A percentile compares a stretch with the other conserved stretches of the same genome.
Evolutionary conservation across 257 asterid genomes (phyloP).

Genomic region (Euphrasia confusa): DNA sequence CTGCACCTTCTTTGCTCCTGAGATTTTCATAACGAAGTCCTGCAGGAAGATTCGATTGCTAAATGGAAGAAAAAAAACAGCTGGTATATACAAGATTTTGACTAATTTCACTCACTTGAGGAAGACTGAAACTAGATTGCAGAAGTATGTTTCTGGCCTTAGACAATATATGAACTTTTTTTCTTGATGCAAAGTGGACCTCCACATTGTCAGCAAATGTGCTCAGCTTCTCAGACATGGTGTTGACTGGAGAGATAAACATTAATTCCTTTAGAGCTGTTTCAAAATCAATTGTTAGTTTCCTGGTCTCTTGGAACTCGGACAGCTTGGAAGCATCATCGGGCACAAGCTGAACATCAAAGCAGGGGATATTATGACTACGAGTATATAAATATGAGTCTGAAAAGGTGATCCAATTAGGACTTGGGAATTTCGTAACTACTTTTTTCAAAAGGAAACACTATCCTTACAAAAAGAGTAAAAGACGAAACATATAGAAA

Average conservation of each 20-base stretch:
- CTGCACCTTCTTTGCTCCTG: conserved; percentile 35
- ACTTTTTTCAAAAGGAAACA: not conserved
- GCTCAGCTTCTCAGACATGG: conserved; percentile 70
- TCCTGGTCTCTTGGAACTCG: conserved; percentile 77
- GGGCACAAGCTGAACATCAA: conserved; percentile 72
- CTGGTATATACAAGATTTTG: conserved; percentile 11
- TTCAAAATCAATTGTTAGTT: conserved; percentile 75
- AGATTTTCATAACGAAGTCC: conserved; percentile 38
- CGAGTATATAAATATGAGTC: not conserved
- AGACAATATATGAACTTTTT: conserved; percentile 80
- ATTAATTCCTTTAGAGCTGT: conserved; percentile 53
- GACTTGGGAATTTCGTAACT: not conserved
- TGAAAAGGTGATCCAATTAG: not conserved
- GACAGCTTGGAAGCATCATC: conserved; percentile 94
- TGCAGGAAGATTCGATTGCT: conserved; percentile 27
- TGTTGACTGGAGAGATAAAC: conserved; percentile 74
- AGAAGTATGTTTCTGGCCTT: conserved; percentile 78
- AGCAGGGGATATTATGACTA: conserved; percentile 21
- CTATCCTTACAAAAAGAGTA: conserved; percentile 3
- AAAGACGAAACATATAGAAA: no score
- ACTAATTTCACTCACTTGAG: conserved; percentile 57
- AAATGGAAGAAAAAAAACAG: conserved; percentile 11
- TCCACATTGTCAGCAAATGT: conserved; percentile 80
- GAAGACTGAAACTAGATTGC: conserved; percentile 59
- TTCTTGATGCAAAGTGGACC: conserved; percentile 88